Base-by-base conservation (phyloP, 257 asterid species). In the Solanum paucissectum region DNA sequence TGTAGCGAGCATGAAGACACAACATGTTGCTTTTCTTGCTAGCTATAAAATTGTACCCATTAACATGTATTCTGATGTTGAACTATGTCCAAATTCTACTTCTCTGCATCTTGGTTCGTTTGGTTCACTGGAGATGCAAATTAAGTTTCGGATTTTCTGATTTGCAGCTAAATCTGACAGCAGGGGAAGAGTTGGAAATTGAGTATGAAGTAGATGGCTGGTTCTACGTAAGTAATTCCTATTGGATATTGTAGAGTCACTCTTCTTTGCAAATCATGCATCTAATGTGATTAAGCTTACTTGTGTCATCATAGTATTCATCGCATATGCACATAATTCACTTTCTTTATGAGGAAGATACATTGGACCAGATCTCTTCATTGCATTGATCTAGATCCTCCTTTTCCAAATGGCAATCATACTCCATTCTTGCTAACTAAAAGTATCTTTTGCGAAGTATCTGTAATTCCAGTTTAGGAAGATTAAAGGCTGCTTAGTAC, bases 131-230 rank as follows among this genome's bases (percentile, higher is more conserved):
- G 83, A 71, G 83, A 8, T 25, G 64, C 73, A 20, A 64, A 40
- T 89, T 89, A 83, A 85, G 74, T 69, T 55, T 90, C 34, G 16
- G 40, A 86, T 92, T 84, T 90, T 84, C 85, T 73, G 25, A 87
- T 88, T 55, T 86, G 91, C 99, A 97, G 99, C 95, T 97, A 34
- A 94, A 94, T 92, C 94, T 97, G 89, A 94, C 95, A 8, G 96
- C 99, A 4, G 99, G 98, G 46, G 99, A 97, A 90, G 99, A 95
- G 42, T 90, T 97, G 86, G 99, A 96, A 91, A 96, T 97, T 60
- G 99, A 95, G 87, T 92, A 97, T 90, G 99, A 97, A 94, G 99
- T 97, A 86, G 99, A 97, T 92, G 99, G 99, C 91, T 97, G 99
- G 99, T 97, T 89, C 90, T 94, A 94, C 89, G 99, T 97, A 93